Conservation (phyloP, 129 eudicot genomes). For the Tagetes patula region DNA sequence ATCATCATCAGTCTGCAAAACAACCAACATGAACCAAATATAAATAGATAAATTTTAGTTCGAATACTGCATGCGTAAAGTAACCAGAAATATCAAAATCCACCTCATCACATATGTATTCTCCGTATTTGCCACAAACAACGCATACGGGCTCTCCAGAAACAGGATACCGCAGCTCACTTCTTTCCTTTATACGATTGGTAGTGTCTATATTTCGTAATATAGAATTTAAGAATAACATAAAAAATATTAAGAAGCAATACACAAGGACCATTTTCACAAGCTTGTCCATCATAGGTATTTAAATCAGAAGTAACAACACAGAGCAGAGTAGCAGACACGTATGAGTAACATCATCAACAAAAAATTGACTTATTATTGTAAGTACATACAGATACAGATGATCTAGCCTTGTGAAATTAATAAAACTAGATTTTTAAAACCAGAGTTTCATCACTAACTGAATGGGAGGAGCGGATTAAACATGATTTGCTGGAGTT, state of each 20-base stretch:
- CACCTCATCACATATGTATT: conserved; percentile 90
- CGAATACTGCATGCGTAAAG: background rate
- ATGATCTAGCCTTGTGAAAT: background rate
- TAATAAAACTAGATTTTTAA: background rate
- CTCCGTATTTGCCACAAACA: conserved; percentile 88
- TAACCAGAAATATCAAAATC: conserved; percentile 1
- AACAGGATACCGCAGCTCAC: conserved; percentile 69
- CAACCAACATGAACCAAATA: background rate
- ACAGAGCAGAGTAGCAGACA: background rate
- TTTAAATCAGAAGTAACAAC: background rate
- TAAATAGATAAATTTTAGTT: background rate
- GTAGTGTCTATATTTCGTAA: conserved; percentile 17
- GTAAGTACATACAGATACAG: background rate
- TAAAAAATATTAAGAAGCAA: background rate
- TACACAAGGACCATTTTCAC: background rate
- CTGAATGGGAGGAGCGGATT: too few species aligned
- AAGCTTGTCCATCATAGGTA: background rate
- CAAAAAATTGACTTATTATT: background rate
- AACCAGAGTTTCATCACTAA: background rate
- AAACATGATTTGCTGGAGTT: too few species aligned
- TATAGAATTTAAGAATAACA: background rate
- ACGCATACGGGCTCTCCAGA: conserved; percentile 91
- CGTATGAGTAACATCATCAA: background rate
- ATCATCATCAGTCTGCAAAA: conserved; percentile 73
- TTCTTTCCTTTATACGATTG: conserved; percentile 52